Evolutionary conservation across 257 asterid genomes (phyloP), one percentile per base, ranked within the genome.

Genomic region (Jacaranda copaia): DNA sequence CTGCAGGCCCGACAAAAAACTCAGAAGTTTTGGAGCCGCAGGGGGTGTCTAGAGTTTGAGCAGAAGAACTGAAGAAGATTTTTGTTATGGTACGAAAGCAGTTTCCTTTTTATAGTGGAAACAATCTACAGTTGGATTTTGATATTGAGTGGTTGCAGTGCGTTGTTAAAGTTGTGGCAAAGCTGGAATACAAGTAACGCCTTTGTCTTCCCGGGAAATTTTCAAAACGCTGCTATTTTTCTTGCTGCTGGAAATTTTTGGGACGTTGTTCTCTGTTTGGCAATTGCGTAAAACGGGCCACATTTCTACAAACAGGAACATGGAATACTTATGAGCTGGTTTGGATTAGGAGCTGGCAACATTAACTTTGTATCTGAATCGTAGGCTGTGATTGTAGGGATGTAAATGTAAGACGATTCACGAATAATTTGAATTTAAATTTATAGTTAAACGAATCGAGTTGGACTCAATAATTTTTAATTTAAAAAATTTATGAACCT

Each of bases 91-190:
- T 60, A 18, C 1, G 61, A 8, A 1, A 35, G 14, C 9, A 7
- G 15, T 48, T 45, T 3, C n/a, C 7, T n/a, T 76, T 58, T 56
- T 16, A n/a, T 11, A 25, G 65, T 15, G 6, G 46, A 40, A 12
- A 42, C 32, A 46, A 57, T 64, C 36, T 20, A 20, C 20, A 35
- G 60, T 38, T 7, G 59, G 46, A 63, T 59, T 8, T 52, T 13
- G 72, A 76, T 38, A 56, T 77, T 60, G 59, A 77, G 91, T 85
- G 91, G 93, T 72, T 79, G 84, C 16, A 49, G 62, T 43, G 78
- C 55, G 20, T 35, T 40, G 57, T 64, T 57, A 48, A 70, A 75
- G 76, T 72, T 75, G 91, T 87, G 96, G 96, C 82, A 51, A 35
- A 20, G 6, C 57, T 63, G 72, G 45, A 74, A 70, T 36, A 64